Evolutionary conservation across 345 rosid species (phyloP).

Genomic region (Atalantia buxifolia): DNA sequence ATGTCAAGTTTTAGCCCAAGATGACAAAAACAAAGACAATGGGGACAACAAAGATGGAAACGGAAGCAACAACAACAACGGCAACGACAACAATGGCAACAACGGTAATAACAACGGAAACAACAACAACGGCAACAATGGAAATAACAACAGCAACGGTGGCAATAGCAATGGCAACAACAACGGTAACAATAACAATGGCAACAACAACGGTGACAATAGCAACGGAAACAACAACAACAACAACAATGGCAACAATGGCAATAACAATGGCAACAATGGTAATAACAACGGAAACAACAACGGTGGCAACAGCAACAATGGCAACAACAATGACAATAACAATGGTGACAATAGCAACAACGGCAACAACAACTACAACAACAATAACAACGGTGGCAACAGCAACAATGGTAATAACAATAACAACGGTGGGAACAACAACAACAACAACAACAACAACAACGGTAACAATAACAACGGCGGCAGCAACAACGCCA

Average conservation of each 20-base stretch:
- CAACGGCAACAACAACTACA: too few species aligned
- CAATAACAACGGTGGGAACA: too few species aligned
- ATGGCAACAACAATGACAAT: rapidly evolving
- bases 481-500: too few species aligned
- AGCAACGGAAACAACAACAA: too few species aligned
- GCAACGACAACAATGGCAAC: too few species aligned
- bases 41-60: background rate
- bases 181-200: background rate
- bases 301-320: too few species aligned
- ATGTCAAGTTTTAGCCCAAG: background rate
- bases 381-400: background rate
- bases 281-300: background rate
- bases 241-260: background rate
- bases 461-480: too few species aligned
- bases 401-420: too few species aligned
- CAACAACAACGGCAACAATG: background rate
- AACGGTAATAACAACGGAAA: background rate
- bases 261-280: too few species aligned
- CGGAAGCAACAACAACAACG: background rate
- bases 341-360: background rate
- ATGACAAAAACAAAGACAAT: background rate
- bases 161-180: background rate
- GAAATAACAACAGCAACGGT: background rate
- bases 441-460: background rate
- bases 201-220: background rate